Percentiles rank a stretch among this genome's conserved stretches.
These are phyloP conservation scores for Ophiosphaerella herpotricha DNA, from an alignment of 2,329 filamentous ascomycete genomes.

Conservation along the genomic window DNA sequence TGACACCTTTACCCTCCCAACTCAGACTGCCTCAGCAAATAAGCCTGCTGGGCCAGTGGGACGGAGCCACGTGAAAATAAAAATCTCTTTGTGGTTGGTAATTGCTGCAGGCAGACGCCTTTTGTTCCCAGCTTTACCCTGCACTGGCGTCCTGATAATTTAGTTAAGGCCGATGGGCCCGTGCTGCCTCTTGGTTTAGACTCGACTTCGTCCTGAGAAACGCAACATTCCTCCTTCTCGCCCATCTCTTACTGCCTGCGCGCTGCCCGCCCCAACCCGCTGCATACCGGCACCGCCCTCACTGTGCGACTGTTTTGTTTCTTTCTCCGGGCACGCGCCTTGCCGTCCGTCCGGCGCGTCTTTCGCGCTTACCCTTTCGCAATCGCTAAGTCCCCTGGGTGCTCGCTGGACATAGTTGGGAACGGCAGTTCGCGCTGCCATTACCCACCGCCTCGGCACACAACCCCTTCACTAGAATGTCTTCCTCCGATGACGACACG, in stretches of 20 bases:
- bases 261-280: conserved; percentile 23
- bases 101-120: too few relatives aligned
- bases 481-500: conserved; percentile 79
- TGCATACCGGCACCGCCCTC: conserved; percentile 12
- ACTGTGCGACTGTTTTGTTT: conserved; percentile 17
- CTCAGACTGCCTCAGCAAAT: too few relatives aligned
- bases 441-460: conserved; percentile 25
- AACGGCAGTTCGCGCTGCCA: conserved; percentile 29
- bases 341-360: conserved; percentile 10
- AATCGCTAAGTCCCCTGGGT: conserved; percentile 28
- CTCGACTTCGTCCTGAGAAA: conserved; percentile 36
- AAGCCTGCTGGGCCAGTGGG: background rate
- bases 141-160: conserved; percentile 15
- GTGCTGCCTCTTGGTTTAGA: conserved; percentile 25
- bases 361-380: conserved; percentile 28
- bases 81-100: too few relatives aligned
- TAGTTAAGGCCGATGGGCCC: conserved; percentile 27
- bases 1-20: too few relatives aligned
- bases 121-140: conserved; percentile 26
- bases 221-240: conserved; percentile 35
- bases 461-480: conserved; percentile 51
- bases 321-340: conserved; percentile 18
- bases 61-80: background rate
- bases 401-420: conserved; percentile 37
- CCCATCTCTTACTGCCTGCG: conserved; percentile 17